Percentiles rank a stretch among this genome's conserved stretches.
Evolutionary conservation across 2,329 filamentous ascomycete species (phyloP).

Genomic region (Penicillium sp.): DNA sequence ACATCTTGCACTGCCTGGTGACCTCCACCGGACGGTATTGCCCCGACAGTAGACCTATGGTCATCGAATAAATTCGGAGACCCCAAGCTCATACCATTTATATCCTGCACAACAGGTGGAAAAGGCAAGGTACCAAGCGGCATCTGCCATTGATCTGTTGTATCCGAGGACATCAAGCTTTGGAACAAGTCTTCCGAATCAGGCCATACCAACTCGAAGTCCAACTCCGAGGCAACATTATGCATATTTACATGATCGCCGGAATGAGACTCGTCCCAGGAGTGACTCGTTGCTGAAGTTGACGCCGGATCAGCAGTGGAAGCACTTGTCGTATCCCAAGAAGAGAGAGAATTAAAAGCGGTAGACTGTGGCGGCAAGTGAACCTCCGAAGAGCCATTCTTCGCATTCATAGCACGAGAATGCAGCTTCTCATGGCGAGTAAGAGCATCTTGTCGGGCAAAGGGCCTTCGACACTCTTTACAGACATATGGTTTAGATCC

Average conservation of each 20-base stretch:
- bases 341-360: constrained; percentile 20
- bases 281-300: constrained; percentile 20
- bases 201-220: constrained; percentile 46
- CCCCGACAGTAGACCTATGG: constrained; percentile 35
- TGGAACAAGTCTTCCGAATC: constrained; percentile 47
- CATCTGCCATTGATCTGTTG: constrained; percentile 43
- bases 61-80: constrained; percentile 40
- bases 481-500: constrained; percentile 44
- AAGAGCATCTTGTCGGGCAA: constrained; percentile 46
- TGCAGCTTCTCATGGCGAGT: constrained; percentile 46
- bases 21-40: constrained; percentile 42
- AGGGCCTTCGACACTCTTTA: constrained; percentile 41
- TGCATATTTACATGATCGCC: constrained; percentile 20
- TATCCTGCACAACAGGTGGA: constrained; percentile 31
- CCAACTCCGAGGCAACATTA: constrained; percentile 31
- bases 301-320: constrained; percentile 18
- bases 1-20: constrained; percentile 47
- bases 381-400: constrained; percentile 13
- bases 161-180: constrained; percentile 43
- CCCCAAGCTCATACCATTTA: constrained; percentile 31
- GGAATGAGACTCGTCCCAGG: constrained; percentile 25
- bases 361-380: constrained; percentile 15
- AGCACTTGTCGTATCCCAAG: constrained; percentile 26
- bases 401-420: constrained; percentile 26
- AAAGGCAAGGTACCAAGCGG: constrained; percentile 43